phyloP scores from a whole-genome alignment of 2,329 filamentous ascomycete genomes.

The Blumeriella jaapii region DNA sequence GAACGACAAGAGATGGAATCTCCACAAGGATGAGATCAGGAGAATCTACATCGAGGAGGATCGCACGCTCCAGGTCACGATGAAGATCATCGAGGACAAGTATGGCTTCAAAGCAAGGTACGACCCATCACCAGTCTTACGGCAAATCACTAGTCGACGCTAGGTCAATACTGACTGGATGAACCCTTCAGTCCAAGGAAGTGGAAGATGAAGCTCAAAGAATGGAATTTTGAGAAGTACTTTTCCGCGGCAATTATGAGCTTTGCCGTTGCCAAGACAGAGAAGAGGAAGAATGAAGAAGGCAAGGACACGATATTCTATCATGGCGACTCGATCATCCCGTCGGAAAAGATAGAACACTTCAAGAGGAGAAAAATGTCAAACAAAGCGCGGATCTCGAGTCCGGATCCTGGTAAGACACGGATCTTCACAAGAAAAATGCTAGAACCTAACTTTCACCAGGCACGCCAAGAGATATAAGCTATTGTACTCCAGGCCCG shows the following conservation, averaged over 20 bases:
- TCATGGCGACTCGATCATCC: constrained; percentile 5
- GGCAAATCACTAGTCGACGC: background rate
- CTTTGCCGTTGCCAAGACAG: constrained; percentile 6
- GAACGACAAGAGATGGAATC: constrained; percentile 12
- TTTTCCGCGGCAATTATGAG: constrained; percentile 5
- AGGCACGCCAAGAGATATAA: constrained; percentile 7
- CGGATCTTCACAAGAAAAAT: background rate
- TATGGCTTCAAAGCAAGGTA: constrained; percentile 10
- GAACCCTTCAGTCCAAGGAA: constrained; percentile 2
- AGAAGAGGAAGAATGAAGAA: constrained; percentile 5
- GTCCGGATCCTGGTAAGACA: constrained; percentile 4
- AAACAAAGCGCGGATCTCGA: constrained; percentile 1
- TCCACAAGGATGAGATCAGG: constrained; percentile 6
- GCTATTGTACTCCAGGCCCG: constrained; percentile 4
- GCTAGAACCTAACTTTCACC: background rate
- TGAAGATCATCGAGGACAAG: constrained; percentile 4
- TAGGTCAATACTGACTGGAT: background rate
- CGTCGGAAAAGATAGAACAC: constrained; percentile 6
- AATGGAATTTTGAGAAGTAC: constrained; percentile 8
- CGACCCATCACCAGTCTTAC: background rate
- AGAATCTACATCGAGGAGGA: constrained; percentile 7
- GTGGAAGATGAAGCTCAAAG: constrained; percentile 7
- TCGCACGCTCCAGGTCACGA: constrained; percentile 8
- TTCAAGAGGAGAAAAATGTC: constrained; percentile 7
- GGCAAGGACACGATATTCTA: constrained; percentile 5